Evolutionary conservation across 164 flowering plant species (phyloP), one percentile per base, ranked within the genome.

Genomic region (Chimonanthus praecox): DNA sequence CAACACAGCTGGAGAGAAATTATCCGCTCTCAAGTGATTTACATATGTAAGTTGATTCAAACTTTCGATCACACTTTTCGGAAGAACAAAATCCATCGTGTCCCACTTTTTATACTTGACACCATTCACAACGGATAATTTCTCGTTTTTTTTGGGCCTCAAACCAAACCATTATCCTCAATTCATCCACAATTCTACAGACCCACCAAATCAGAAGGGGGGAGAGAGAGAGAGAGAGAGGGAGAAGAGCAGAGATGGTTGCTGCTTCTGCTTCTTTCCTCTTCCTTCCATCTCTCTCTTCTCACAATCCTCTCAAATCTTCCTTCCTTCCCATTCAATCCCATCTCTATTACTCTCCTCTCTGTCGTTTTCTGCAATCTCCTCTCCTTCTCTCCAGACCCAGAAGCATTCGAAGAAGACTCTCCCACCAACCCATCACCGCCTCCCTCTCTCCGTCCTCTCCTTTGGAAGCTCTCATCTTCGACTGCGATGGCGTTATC

Each of bases 401-500:
- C 33, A 70, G 50, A 54, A 44, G 61, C 45, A 44, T 61, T 51
- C 6, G 7, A 5, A 4, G 48, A 64, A 47, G 46, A 49, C 7
- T 71, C 47, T 58, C 48, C 7, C 58, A 74, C 20, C 49, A 68
- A 13, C 70, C 69, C 16, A 33, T 47, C 3, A 58, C 72, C 33
- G 33, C 74, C 20, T 48, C 74, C 0, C 33, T 69, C 9, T 13
- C 13, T n/a, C 50, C 67, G 43, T 64, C 86, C 71, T 73, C 84
- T 45, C 58, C 84, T 49, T 78, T 92, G 7, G 74, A 85, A 74
- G 98, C 97, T 61, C 88, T 96, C 33, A 87, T 96, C 45, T 96
- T 96, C 80, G 99, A 96, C 78, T 96, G 97, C 78, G 97, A 96
- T 70, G 98, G 99, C 47, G 98, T 96, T 2, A 92, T 96, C 7